Percentiles rank a stretch among this genome's conserved stretches.
phyloP scores from a whole-genome alignment of 495 filamentous ascomycete genomes.

The Penicillium desertorum region DNA sequence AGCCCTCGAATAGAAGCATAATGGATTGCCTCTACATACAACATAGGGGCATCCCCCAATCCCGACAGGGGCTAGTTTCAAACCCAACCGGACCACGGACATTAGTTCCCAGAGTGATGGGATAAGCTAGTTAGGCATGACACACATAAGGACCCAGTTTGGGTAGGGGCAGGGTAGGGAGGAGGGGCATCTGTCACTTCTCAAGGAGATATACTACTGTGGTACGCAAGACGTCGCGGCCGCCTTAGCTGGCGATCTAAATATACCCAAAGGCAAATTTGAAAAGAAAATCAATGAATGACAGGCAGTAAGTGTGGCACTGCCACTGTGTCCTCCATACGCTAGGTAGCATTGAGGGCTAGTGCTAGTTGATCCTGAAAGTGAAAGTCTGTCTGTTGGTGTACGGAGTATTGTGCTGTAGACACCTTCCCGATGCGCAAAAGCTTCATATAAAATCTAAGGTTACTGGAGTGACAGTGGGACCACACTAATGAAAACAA shows the following conservation, averaged over 20 bases:
- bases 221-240: background rate
- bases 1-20: conserved; percentile 3
- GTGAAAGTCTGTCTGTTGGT: background rate
- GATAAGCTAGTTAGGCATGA: background rate
- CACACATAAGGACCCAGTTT: background rate
- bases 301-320: background rate
- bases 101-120: conserved; percentile 3
- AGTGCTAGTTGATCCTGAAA: background rate
- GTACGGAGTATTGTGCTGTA: background rate
- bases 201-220: background rate
- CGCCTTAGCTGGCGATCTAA: conserved; percentile 10
- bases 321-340: background rate
- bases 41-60: conserved; percentile 2
- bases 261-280: background rate
- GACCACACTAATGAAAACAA: conserved; percentile 10
- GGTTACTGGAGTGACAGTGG: conserved; percentile 18
- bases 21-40: background rate
- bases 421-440: conserved; percentile 13
- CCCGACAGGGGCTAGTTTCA: background rate
- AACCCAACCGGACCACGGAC: conserved; percentile 3
- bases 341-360: background rate
- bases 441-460: conserved; percentile 6
- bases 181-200: background rate
- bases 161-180: background rate
- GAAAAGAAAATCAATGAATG: background rate